Evolutionary conservation across 2,329 filamentous ascomycete species (phyloP).

Genomic region (Pseudogymnoascus sp.): DNA sequence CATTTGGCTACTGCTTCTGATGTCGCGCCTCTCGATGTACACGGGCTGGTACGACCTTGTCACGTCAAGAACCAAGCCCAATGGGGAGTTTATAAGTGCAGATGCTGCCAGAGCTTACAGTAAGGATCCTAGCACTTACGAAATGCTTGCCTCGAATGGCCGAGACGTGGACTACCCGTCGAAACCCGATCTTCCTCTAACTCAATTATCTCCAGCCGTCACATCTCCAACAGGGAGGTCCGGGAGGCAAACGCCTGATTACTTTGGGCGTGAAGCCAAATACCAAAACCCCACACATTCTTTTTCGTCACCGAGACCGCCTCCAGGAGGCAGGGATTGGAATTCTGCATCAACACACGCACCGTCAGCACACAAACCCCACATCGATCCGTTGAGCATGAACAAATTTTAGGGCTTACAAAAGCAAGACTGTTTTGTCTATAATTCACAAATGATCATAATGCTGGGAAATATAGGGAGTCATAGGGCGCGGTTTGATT

Average conservation of each 20-base stretch:
- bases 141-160: slow-evolving; percentile 60
- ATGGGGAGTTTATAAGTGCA: slow-evolving; percentile 80
- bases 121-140: slow-evolving; percentile 63
- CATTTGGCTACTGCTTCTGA: slow-evolving; percentile 73
- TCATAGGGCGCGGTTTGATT: neutral
- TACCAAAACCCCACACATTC: slow-evolving; percentile 41
- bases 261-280: slow-evolving; percentile 37
- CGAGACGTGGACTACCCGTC: slow-evolving; percentile 30
- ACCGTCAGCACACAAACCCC: slow-evolving; percentile 16
- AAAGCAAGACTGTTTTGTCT: neutral
- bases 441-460: slow-evolving; percentile 8
- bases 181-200: slow-evolving; percentile 23
- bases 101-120: slow-evolving; percentile 59
- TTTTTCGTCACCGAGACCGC: slow-evolving; percentile 40
- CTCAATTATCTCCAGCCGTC: slow-evolving; percentile 21
- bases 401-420: slow-evolving; percentile 23
- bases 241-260: slow-evolving; percentile 29
- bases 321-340: slow-evolving; percentile 21
- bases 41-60: slow-evolving; percentile 70
- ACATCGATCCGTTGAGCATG: slow-evolving; percentile 25
- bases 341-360: slow-evolving; percentile 23
- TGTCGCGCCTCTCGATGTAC: slow-evolving; percentile 79
- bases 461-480: slow-evolving; percentile 6
- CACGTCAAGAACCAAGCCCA: slow-evolving; percentile 39
- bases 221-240: slow-evolving; percentile 16